These are phyloP conservation scores for Westerdykella aurantiaca DNA, from an alignment of 2,329 filamentous ascomycete genomes.

Conservation along the genomic window DNA sequence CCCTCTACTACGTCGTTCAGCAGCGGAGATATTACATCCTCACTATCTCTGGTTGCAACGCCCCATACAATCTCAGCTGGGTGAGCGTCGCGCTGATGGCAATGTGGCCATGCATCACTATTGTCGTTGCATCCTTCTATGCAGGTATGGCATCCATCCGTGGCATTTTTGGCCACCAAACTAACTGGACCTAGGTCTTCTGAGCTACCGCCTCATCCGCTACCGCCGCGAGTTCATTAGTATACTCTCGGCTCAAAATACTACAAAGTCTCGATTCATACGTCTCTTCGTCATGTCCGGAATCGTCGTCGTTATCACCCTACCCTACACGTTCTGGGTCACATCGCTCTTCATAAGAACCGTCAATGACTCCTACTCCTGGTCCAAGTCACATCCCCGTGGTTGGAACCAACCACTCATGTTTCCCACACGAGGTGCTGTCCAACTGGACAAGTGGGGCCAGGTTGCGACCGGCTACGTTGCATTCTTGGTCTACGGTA, in stretches of 20 bases:
- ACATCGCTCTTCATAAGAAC: constrained; percentile 43
- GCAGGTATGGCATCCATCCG: constrained; percentile 44
- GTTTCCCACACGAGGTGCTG: constrained; percentile 40
- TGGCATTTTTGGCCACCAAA: background rate
- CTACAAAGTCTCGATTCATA: constrained; percentile 56
- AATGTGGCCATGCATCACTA: constrained; percentile 54
- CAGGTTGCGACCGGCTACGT: constrained; percentile 50
- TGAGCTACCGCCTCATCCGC: constrained; percentile 55
- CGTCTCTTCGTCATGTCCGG: constrained; percentile 56
- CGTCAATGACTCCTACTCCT: constrained; percentile 45
- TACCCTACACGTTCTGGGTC: constrained; percentile 44
- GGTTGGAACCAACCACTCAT: constrained; percentile 48
- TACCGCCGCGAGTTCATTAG: constrained; percentile 55
- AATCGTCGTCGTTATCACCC: constrained; percentile 44
- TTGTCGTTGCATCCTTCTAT: constrained; percentile 50
- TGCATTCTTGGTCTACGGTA: constrained; percentile 60
- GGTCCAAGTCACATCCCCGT: constrained; percentile 48
- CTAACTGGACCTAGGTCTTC: constrained; percentile 43
- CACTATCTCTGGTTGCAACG: constrained; percentile 55
- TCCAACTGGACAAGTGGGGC: constrained; percentile 54
- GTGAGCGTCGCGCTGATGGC: constrained; percentile 49
- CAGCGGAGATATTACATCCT: constrained; percentile 53
- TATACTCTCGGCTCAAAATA: constrained; percentile 50
- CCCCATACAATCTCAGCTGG: constrained; percentile 54
- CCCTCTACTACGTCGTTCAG: constrained; percentile 56